phyloP scores from a whole-genome alignment of 495 filamentous ascomycete species.

The Aeminium ludgeri region DNA sequence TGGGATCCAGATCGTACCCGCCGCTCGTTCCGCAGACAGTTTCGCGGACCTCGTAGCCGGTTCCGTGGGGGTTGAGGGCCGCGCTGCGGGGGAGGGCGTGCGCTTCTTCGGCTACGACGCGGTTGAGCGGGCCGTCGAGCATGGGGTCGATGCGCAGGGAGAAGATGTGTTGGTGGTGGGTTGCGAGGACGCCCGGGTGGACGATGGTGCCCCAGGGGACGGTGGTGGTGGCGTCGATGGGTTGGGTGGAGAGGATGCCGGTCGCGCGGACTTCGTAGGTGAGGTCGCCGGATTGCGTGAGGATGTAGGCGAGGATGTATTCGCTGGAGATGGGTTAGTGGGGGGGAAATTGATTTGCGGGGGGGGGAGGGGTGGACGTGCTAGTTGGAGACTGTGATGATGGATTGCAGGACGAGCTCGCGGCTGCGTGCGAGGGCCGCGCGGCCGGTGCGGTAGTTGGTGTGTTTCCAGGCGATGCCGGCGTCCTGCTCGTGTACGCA shows the following conservation, averaged over 20 bases:
- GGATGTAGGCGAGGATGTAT: slow-evolving; percentile 64
- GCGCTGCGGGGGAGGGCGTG: slow-evolving; percentile 53
- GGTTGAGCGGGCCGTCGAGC: slow-evolving; percentile 58
- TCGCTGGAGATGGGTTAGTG: no score
- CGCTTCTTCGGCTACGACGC: slow-evolving; percentile 54
- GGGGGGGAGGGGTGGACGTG: no score
- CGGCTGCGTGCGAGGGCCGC: slow-evolving; percentile 50
- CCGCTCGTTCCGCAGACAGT: slow-evolving; percentile 43
- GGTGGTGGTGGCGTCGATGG: slow-evolving; percentile 51
- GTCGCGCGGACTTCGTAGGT: slow-evolving; percentile 66
- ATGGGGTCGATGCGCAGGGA: slow-evolving; percentile 71
- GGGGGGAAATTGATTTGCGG: no score
- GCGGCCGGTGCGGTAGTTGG: slow-evolving; percentile 56
- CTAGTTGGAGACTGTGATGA: slow-evolving; percentile 47
- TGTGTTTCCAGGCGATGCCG: slow-evolving; percentile 70
- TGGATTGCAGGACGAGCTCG: slow-evolving; percentile 51
- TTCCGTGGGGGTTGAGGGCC: slow-evolving; percentile 66
- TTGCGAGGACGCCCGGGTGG: slow-evolving; percentile 62
- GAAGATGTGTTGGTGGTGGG: slow-evolving; percentile 81
- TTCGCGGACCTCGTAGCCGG: slow-evolving; percentile 52
- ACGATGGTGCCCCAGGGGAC: slow-evolving; percentile 72
- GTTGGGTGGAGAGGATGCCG: slow-evolving; percentile 69
- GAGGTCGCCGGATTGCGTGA: slow-evolving; percentile 71
- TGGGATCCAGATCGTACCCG: slow-evolving; percentile 45
- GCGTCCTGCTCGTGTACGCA: slow-evolving; percentile 64